Conservation (phyloP, 139 green algal genomes). For the Dunaliella primolecta region DNA sequence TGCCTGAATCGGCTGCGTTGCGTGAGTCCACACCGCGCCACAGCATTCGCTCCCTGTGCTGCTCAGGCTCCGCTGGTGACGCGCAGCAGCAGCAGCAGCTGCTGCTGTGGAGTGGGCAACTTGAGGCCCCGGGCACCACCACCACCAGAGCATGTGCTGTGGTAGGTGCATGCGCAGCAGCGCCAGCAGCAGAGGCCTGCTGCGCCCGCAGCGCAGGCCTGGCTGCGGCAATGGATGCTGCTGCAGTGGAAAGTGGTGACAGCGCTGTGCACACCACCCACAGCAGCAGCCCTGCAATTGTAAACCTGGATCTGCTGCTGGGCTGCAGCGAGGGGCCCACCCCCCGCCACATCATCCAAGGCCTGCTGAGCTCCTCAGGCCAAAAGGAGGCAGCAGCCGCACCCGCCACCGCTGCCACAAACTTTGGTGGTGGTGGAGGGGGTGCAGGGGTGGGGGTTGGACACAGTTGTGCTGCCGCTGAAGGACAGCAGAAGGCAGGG, state of each 20-base stretch:
- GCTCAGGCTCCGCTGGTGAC: not conserved
- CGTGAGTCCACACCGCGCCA: not conserved
- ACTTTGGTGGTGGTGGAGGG: no score
- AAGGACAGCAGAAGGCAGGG: not conserved
- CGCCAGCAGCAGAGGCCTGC: not conserved
- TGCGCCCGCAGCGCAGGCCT: not conserved
- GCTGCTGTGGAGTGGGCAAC: not conserved
- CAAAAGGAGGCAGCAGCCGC: no score
- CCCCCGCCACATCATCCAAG: not conserved
- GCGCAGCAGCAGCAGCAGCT: not conserved
- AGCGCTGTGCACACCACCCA: not conserved
- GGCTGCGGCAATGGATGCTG: not conserved
- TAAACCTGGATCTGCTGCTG: not conserved
- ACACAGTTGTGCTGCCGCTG: no score
- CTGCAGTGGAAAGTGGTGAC: not conserved
- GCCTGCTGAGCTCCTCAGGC: not conserved
- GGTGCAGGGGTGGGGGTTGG: no score
- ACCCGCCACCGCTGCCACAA: no score
- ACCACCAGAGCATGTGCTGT: no score
- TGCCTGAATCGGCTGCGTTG: no score
- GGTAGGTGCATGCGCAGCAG: no score
- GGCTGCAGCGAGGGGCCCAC: not conserved
- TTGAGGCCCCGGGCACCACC: no score
- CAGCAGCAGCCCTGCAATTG: not conserved
- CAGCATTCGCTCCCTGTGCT: not conserved